Base-by-base conservation (phyloP, 352 stramenopile genomes). In the Phytopythium chamaehyphon region DNA sequence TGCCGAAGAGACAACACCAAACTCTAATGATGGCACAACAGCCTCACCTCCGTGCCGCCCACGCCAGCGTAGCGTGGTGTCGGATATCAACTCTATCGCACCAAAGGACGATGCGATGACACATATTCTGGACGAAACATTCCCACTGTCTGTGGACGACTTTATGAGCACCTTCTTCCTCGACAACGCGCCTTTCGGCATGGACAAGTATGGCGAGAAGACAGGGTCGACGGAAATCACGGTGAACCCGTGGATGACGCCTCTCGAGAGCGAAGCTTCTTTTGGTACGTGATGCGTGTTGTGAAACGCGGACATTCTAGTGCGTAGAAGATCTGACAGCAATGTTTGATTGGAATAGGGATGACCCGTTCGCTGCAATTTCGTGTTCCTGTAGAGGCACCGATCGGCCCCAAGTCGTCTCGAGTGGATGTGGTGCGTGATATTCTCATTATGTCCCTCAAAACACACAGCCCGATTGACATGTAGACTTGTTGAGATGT, bases 401-500 rank as follows among this genome's bases (percentile, higher is more conserved):
- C 84, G 3, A 89, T 94, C 23, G 84, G 84, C 2, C 84, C 84
- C 6, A 91, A 89, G 35, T 90, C 79, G 15, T 90, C 84, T 6
- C 71, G 74, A n/a, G 82, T 94, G 19, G 74, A 94, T 50, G 73
- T 88, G 57, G 76, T 88, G 62, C 22, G 73, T 51, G 11, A 2
- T 10, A 23, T 15, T 21, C 22, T 22, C 15, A 36, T 35, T 9
- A 10, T 9, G 5, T 33, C 28, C 53, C 5, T 54, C 40, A 54
- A 51, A 59, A 18, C 19, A 11, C 26, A 36, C 24, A 18, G 11
- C 3, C n/a, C n/a, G n/a, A n/a, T n/a, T 60, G 21, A 28, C 52
- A 16, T n/a, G 15, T 1, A 26, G 0, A 6, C 51, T 15, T 15
- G 9, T 26, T 36, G 14, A 15, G 49, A n/a, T 43, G 23, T 56